Evolutionary conservation across 2,329 filamentous ascomycete species (phyloP).

Genomic region (Aspergillus glaucus): DNA sequence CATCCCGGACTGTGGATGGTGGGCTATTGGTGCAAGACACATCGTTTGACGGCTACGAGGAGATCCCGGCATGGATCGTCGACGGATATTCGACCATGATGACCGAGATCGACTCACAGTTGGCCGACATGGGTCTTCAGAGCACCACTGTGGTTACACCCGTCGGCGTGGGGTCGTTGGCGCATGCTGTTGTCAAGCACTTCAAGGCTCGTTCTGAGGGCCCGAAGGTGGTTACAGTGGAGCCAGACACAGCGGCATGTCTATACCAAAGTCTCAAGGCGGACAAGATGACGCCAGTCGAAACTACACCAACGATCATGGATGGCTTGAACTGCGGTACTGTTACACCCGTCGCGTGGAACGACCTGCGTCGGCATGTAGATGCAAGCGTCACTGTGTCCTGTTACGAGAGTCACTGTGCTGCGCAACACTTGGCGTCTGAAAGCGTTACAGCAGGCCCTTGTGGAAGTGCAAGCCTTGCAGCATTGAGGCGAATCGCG

Average conservation of each 20-base stretch:
- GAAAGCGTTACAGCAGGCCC: slow-evolving; percentile 51
- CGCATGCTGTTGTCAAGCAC: slow-evolving; percentile 61
- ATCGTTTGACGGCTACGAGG: slow-evolving; percentile 59
- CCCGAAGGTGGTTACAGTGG: slow-evolving; percentile 57
- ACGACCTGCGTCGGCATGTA: slow-evolving; percentile 51
- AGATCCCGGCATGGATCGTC: slow-evolving; percentile 67
- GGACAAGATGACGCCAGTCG: slow-evolving; percentile 45
- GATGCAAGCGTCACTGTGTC: slow-evolving; percentile 57
- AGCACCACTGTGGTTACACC: slow-evolving; percentile 55
- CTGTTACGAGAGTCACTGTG: slow-evolving; percentile 57
- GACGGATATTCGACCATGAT: slow-evolving; percentile 73
- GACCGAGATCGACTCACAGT: slow-evolving; percentile 59
- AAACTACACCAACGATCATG: slow-evolving; percentile 63
- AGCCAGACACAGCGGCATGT: slow-evolving; percentile 59
- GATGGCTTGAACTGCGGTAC: slow-evolving; percentile 67
- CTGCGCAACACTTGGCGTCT: slow-evolving; percentile 48
- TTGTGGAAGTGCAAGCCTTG: slow-evolving; percentile 54
- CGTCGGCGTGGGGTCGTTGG: slow-evolving; percentile 67
- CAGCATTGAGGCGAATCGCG: slow-evolving; percentile 49
- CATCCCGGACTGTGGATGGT: slow-evolving; percentile 27
- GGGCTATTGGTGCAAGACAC: slow-evolving; percentile 63
- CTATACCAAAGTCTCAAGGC: slow-evolving; percentile 44
- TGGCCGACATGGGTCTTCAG: slow-evolving; percentile 35
- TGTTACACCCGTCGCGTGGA: slow-evolving; percentile 60
- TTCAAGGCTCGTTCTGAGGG: slow-evolving; percentile 47